Base-by-base conservation (phyloP, 1,139 yeast genomes). In the Yamadazyma dushanensis region DNA sequence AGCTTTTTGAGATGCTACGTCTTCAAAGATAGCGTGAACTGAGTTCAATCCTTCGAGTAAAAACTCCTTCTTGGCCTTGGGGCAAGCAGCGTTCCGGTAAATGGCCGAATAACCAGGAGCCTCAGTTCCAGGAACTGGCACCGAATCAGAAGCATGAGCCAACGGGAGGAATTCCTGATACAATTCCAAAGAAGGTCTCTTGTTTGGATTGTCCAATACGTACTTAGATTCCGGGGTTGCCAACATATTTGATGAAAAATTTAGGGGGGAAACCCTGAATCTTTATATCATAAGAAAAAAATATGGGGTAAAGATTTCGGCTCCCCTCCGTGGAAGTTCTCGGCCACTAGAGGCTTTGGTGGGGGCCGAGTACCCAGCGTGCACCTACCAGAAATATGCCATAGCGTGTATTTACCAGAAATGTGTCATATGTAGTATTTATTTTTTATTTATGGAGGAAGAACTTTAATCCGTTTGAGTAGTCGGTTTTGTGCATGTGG, bases 121-220 rank as follows among this genome's bases (percentile, higher is more conserved):
- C 19, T 46, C 59, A 10, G 70, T 51, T 2, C 66, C 67, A 1
- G 61, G 57, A 14, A 66, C 39, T 4, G 64, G 53, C 5, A 56
- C 49, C 1, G 70, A 48, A 10, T 38, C 29, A 11, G 15, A 33
- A 3, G 37, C 34, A 8, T 43, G 40, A 6, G 54, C 53, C 16
- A 62, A 46, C 3, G 72, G 73, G 23, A 64, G 40, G 32, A 41
- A 35, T 24, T 49, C 43, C 15, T 50, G 44, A 21, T 57, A 37
- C 27, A 55, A 41, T 21, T 53, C 45, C 29, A 36, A 36, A 35
- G 41, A 33, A 4, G 58, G 53, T 13, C 43, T 26, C 16, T 44
- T 45, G 9, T 46, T 29, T 5, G 50, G 50, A 36, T 53, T 51
- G 28, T 47, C 47, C 24, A 54, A 51, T 2, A 54, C 24, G 32